Percentiles rank a stretch among this genome's conserved stretches.
Conservation (phyloP, 441 rosid genomes). For the Adansonia grandidieri region DNA sequence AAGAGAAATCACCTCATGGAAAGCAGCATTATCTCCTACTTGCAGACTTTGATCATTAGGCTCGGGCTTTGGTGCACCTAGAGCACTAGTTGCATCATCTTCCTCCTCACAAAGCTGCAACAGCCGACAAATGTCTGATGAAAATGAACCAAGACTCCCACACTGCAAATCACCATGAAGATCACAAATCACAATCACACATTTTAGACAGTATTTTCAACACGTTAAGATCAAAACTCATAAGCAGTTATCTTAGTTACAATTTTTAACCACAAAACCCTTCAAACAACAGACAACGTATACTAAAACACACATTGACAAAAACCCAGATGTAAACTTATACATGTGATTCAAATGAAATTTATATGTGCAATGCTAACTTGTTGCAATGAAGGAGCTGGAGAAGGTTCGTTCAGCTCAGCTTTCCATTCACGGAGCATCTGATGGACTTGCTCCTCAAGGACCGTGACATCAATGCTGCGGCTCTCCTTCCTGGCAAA, state of each 20-base stretch:
- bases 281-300: too few species aligned
- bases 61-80: constrained; percentile 85
- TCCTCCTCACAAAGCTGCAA: constrained; percentile 95
- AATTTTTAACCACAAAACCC: neutral
- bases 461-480: constrained; percentile 62
- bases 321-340: neutral
- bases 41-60: constrained; percentile 78
- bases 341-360: constrained; percentile 30
- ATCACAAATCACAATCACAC: constrained; percentile 21
- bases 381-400: constrained; percentile 94
- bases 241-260: neutral
- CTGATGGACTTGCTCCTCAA: constrained; percentile 99
- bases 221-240: constrained; percentile 9
- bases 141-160: constrained; percentile 84
- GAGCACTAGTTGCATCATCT: constrained; percentile 93
- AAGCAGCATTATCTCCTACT: constrained; percentile 51
- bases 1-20: constrained; percentile 57
- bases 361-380: constrained; percentile 46
- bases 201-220: constrained; percentile 16
- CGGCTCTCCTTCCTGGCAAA: constrained; percentile 95
- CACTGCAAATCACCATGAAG: constrained; percentile 59
- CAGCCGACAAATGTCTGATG: constrained; percentile 88
- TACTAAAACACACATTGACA: neutral
- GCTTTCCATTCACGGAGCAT: constrained; percentile 99
- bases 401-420: constrained; percentile 98